Percentiles rank a stretch among this genome's conserved stretches.
phyloP scores from a whole-genome alignment of 192 early-diverging fungal species.

The Dimargaris verticillata region DNA sequence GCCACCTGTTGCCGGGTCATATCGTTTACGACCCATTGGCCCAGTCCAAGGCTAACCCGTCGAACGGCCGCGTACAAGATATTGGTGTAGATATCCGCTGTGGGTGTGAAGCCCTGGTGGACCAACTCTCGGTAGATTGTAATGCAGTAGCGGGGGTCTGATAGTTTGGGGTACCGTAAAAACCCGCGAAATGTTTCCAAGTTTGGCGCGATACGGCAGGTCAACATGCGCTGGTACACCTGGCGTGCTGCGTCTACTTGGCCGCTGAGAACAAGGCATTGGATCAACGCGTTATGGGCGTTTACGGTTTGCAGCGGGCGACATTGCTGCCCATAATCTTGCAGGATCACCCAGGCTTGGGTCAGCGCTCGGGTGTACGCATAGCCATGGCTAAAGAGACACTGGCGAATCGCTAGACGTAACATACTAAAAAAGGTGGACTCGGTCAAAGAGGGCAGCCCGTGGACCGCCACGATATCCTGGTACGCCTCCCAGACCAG shows the following conservation, averaged over 20 bases:
- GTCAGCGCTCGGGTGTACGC: not conserved
- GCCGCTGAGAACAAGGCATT: not conserved
- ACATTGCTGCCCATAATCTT: not conserved
- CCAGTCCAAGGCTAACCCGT: not conserved
- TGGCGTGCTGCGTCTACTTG: not conserved
- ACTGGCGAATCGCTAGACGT: not conserved
- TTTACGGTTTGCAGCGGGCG: not conserved
- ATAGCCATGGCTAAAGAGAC: not conserved
- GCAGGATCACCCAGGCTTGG: slow-evolving; percentile 1
- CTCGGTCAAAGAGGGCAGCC: not conserved
- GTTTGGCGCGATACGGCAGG: not conserved
- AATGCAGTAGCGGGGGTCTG: not conserved
- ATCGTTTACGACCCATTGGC: not conserved
- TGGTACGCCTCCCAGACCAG: not conserved
- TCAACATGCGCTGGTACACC: not conserved
- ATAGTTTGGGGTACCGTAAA: not conserved
- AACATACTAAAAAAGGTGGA: not conserved
- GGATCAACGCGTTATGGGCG: not conserved
- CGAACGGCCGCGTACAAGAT: not conserved
- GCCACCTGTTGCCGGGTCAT: not conserved
- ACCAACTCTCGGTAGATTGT: not conserved
- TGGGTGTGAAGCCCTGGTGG: not conserved
- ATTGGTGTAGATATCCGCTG: not conserved
- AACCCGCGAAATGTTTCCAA: not conserved
- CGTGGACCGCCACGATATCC: not conserved